A percentile compares a stretch with the other conserved stretches of the same genome.
Conservation (phyloP, 345 rosid species). For the Brassica cretica region DNA sequence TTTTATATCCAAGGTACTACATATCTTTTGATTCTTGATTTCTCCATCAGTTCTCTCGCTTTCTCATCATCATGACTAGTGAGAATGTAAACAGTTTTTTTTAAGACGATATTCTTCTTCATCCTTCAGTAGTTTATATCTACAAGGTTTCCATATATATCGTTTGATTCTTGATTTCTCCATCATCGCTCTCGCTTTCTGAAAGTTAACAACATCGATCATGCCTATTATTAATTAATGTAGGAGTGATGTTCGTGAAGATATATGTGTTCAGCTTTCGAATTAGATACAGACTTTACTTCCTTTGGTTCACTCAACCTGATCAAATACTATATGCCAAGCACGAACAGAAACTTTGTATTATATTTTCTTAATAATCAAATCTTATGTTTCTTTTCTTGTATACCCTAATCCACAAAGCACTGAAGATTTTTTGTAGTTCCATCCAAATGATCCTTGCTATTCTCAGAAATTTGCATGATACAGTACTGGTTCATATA, state of each 20-base stretch:
- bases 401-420: background rate
- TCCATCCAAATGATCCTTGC: background rate
- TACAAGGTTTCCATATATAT: slow-evolving; percentile 22
- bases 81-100: slow-evolving; percentile 3
- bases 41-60: slow-evolving; percentile 11
- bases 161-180: slow-evolving; percentile 7
- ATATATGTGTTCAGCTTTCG: background rate
- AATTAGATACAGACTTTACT: background rate
- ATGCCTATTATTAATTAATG: slow-evolving; percentile 1
- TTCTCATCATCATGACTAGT: slow-evolving; percentile 11
- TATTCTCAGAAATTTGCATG: slow-evolving; percentile 7
- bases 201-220: background rate
- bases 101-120: slow-evolving; percentile 24
- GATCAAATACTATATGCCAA: slow-evolving; percentile 7
- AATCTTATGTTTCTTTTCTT: background rate
- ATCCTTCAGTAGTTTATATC: slow-evolving; percentile 6
- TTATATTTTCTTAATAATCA: background rate
- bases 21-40: background rate
- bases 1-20: slow-evolving; percentile 25
- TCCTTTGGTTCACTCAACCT: slow-evolving; percentile 3
- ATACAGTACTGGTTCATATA: background rate
- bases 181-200: background rate
- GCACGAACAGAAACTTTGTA: background rate
- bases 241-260: background rate
- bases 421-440: background rate